Evolutionary conservation across 306 rosid genomes (phyloP), one percentile per base, ranked within the genome.

Genomic region (Luffa aegyptiaca): DNA sequence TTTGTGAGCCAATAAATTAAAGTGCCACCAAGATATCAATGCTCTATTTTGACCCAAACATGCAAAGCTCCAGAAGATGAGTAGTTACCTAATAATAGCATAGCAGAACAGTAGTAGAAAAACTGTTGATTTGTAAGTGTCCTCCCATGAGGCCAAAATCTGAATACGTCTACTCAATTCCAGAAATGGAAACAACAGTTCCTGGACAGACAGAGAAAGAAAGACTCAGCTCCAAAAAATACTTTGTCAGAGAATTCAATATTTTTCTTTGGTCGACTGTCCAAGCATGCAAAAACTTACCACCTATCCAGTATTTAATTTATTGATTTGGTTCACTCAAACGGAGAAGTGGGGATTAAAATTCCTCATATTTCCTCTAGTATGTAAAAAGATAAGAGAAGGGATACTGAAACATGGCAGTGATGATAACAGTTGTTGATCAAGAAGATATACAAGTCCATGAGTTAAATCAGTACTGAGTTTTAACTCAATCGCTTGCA

Each of bases 131-230:
- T 83, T 88, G 81, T 68, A 87, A 33, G 85, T 86, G 85, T 95
- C 86, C 82, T 91, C 90, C 98, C 98, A 92, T 5, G 90, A 89
- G 84, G 90, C 87, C 86, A 92, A 85, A 85, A 5, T 72, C 81
- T 80, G 87, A 69, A 87, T 84, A 76, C 79, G 81, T 51, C 80
- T 87, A 81, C 79, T 89, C 82, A 87, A 45, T 80, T 81, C 88
- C 64, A 91, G 80, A 84, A 86, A 80, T 0, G 98, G 97, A 84
- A 81, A 90, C 70, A 91, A 88, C 79, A 95, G 86, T 85, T 91
- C 98, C 98, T 92, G 82, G 89, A 88, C 63, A 84, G 85, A 80
- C 80, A 85, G 79, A 74, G 31, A 56, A 1, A 64, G 55, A 80
- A n/a, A 87, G 36, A 53, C 16, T 49, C 64, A 75, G 79, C 59